Base-by-base conservation (phyloP, 169 alveolate species). In the Plasmodium adleri region DNA sequence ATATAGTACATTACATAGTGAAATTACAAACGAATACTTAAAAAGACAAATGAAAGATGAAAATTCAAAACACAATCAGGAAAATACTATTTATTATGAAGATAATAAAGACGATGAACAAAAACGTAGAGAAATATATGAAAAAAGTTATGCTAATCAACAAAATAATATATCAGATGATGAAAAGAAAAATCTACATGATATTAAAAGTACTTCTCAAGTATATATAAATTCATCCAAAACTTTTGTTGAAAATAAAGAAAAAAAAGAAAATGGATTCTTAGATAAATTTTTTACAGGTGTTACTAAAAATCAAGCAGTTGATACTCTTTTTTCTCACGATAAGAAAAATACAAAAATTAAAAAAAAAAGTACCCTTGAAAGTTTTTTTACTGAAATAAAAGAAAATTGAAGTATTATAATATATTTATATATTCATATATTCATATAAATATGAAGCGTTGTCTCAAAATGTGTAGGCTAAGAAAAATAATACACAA, bases 261-360 rank as follows among this genome's bases (percentile, higher is more conserved):
- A 71, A 9, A 86, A 72, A 72, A 86, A 72, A 50, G 92, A 86
- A 45, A 70, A 56, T 45, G 39, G 76, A 0, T 86, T 86, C 58
- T 74, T 86, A 62, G 92, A 86, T 47, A 86, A 72, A 67, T 86
- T 86, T 63, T 86, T 86, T 60, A 72, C 87, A 2, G 92, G 92
- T 6, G 87, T 86, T n/a, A 86, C 92, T n/a, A 70, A 86, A 60
- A 86, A 86, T 54, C 56, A 71, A 54, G 43, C 62, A 39, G 86
- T 86, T 50, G 92, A 86, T 49, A 86, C 49, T 45, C 68, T 86
- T 0, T 86, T 86, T 39, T 71, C 92, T 8, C 68, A 72, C n/a
- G 92, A 86, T 43, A 86, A 86, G 50, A 86, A 86, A 47, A 72
- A 52, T 20, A 72, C 92, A 4, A 75, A 86, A 63, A 83, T 83